phyloP scores from a whole-genome alignment of 1,139 yeast genomes.

The Hyphopichia khmerensis region DNA sequence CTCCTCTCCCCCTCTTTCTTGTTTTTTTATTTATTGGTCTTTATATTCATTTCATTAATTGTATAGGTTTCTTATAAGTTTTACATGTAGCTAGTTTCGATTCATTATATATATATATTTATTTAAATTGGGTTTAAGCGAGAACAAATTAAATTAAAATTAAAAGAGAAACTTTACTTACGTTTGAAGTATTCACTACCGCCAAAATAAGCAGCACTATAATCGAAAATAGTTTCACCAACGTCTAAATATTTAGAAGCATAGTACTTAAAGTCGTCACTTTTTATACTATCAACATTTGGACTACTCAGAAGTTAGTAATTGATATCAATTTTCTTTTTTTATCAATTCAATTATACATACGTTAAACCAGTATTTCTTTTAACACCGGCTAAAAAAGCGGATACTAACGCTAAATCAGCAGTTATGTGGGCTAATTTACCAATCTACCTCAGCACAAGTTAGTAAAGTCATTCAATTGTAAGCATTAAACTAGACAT shows the following conservation, averaged over 20 bases:
- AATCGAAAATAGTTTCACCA: slow-evolving; percentile 85
- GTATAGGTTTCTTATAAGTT: background rate
- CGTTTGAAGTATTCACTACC: slow-evolving; percentile 75
- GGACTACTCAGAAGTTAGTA: slow-evolving; percentile 16
- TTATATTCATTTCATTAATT: background rate
- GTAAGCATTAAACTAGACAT: too few species aligned
- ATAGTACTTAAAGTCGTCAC: slow-evolving; percentile 56
- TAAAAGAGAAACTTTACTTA: too few species aligned
- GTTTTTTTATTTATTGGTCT: background rate
- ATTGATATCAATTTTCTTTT: background rate
- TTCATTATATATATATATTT: too few species aligned
- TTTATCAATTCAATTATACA: slow-evolving; percentile 13
- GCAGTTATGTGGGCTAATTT: slow-evolving; percentile 65
- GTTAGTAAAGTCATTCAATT: too few species aligned
- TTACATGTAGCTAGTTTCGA: too few species aligned
- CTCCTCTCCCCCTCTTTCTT: too few species aligned
- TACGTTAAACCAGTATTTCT: slow-evolving; percentile 80
- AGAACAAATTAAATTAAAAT: too few species aligned
- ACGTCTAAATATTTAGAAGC: slow-evolving; percentile 67
- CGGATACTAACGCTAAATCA: slow-evolving; percentile 76
- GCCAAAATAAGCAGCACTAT: slow-evolving; percentile 68
- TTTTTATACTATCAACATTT: slow-evolving; percentile 30
- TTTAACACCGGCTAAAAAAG: slow-evolving; percentile 86
- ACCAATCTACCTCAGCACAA: slow-evolving; percentile 38
- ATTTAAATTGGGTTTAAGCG: too few species aligned